Conservation (phyloP, 495 filamentous ascomycete genomes). For the Aspergillus cristatus region DNA sequence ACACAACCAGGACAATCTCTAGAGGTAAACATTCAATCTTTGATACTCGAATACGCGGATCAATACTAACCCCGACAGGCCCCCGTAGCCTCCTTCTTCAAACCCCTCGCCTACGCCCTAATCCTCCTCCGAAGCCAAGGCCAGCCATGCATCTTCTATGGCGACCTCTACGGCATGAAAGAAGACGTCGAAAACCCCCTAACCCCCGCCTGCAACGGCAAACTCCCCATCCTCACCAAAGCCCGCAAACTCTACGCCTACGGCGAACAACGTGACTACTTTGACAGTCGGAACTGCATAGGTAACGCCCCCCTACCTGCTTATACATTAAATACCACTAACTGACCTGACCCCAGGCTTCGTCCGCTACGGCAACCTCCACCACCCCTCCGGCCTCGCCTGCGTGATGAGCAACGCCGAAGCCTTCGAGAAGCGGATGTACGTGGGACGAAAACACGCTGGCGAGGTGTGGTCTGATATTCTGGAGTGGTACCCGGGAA, state of each 20-base stretch:
- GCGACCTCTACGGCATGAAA: constrained; percentile 64
- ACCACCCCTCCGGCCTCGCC: constrained; percentile 43
- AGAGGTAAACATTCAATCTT: constrained; percentile 21
- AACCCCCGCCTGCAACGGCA: constrained; percentile 49
- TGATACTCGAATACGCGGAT: no score
- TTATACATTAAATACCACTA: no score
- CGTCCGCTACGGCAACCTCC: constrained; percentile 51
- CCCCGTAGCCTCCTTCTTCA: constrained; percentile 46
- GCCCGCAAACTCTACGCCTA: constrained; percentile 63
- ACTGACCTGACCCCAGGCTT: no score
- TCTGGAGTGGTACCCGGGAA: constrained; percentile 33
- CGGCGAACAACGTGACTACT: constrained; percentile 60
- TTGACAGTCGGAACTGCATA: constrained; percentile 55
- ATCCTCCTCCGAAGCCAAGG: constrained; percentile 58
- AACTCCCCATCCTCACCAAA: constrained; percentile 51
- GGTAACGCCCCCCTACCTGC: constrained; percentile 30
- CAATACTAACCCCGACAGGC: constrained; percentile 21
- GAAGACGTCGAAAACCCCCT: constrained; percentile 36
- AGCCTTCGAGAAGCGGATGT: constrained; percentile 45
- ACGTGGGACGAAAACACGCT: constrained; percentile 47
- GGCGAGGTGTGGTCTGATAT: constrained; percentile 56
- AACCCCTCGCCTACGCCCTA: constrained; percentile 49
- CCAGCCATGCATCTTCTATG: constrained; percentile 66
- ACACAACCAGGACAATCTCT: constrained; percentile 52
- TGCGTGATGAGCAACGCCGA: constrained; percentile 50